Conservation (phyloP, 768 basidiomycete species). For the Lentinula edodes region DNA sequence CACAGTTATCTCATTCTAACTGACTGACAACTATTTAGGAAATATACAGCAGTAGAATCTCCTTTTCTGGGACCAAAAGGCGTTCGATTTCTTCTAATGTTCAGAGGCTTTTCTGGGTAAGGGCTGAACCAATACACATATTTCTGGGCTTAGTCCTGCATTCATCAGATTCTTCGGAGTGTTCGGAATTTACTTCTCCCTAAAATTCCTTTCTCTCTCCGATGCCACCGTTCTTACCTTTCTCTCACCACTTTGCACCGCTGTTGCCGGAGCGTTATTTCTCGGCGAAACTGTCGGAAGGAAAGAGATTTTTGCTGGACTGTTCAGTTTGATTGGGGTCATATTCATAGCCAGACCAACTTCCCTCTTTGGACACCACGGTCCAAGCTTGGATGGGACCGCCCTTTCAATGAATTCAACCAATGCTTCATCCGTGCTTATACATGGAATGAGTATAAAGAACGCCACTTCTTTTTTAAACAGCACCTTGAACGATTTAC, state of each 20-base stretch:
- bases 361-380: constrained; percentile 55
- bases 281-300: constrained; percentile 54
- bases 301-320: constrained; percentile 53
- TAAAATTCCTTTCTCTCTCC: constrained; percentile 71
- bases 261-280: constrained; percentile 54
- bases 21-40: constrained; percentile 19
- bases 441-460: neutral
- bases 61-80: constrained; percentile 53
- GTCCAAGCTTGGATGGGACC: neutral
- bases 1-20: constrained; percentile 2
- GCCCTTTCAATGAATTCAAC: neutral
- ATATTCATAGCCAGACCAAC: constrained; percentile 76
- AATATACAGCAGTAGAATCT: constrained; percentile 35
- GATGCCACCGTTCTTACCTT: constrained; percentile 78
- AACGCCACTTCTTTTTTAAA: neutral
- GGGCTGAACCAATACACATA: constrained; percentile 7
- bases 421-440: neutral
- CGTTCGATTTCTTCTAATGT: constrained; percentile 38
- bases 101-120: constrained; percentile 47
- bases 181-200: constrained; percentile 63
- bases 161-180: constrained; percentile 57
- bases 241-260: constrained; percentile 61
- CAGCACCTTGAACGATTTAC: neutral
- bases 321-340: constrained; percentile 69
- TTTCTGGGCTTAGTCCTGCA: constrained; percentile 6